Conservation (phyloP, 768 basidiomycete genomes). For the Mycena capillaripes region DNA sequence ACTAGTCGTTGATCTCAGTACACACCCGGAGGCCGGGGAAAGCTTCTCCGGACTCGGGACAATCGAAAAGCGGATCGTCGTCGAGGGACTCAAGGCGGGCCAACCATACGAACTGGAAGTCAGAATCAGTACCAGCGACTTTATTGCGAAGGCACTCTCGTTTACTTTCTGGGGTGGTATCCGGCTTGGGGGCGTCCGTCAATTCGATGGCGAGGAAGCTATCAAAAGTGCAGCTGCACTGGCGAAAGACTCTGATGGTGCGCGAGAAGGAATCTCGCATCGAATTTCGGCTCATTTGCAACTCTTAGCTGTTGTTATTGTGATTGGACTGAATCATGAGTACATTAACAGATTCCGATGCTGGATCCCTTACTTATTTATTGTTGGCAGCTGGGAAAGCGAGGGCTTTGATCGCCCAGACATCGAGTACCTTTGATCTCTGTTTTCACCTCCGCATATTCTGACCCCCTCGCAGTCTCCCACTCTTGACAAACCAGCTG, state of each 20-base stretch:
- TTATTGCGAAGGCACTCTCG: slow-evolving; percentile 48
- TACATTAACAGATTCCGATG: slow-evolving; percentile 39
- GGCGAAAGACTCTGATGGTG: slow-evolving; percentile 58
- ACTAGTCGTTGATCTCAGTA: slow-evolving; percentile 61
- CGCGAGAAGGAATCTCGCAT: neutral
- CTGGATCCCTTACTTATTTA: neutral
- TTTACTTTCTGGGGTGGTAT: slow-evolving; percentile 58
- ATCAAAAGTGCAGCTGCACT: slow-evolving; percentile 56
- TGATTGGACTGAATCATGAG: slow-evolving; percentile 71
- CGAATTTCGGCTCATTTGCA: neutral
- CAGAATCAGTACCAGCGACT: slow-evolving; percentile 50
- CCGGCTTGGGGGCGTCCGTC: slow-evolving; percentile 50
- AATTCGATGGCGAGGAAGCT: slow-evolving; percentile 53
- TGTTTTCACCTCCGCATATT: neutral
- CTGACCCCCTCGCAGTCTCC: slow-evolving; percentile 50
- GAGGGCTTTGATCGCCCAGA: slow-evolving; percentile 71
- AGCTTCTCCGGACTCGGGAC: slow-evolving; percentile 62
- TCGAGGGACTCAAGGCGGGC: slow-evolving; percentile 57
- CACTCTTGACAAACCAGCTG: slow-evolving; percentile 65
- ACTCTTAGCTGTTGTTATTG: slow-evolving; percentile 57
- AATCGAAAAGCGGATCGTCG: slow-evolving; percentile 50
- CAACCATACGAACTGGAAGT: slow-evolving; percentile 57
- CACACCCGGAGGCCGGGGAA: slow-evolving; percentile 51
- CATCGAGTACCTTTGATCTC: slow-evolving; percentile 51
- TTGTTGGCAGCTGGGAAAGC: slow-evolving; percentile 60